Evolutionary conservation across 176 grass and related monocot species (phyloP).

Genomic region (Triticum monococcum): DNA sequence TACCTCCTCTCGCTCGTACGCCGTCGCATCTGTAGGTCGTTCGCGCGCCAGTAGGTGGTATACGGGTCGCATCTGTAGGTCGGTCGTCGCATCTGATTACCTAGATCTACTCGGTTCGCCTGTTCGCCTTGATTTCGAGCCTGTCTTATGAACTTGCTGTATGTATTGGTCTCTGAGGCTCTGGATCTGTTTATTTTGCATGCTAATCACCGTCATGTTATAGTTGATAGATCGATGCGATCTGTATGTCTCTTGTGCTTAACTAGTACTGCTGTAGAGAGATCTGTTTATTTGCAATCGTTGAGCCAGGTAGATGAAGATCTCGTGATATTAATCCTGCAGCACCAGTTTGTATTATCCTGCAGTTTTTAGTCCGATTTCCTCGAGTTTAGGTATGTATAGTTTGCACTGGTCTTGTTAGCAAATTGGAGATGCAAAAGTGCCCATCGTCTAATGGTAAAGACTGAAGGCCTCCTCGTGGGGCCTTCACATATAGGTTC

Average conservation of each 20-base stretch:
- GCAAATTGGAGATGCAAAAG: conserved; percentile 30
- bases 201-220: not conserved
- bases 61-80: not conserved
- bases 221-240: not conserved
- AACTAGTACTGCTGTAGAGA: not conserved
- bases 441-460: conserved; percentile 53
- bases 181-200: not conserved
- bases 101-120: not conserved
- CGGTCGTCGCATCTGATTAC: not conserved
- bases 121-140: not conserved
- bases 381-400: not conserved
- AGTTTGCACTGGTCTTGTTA: not conserved
- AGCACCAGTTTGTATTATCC: not conserved
- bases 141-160: not conserved
- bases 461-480: conserved; percentile 25
- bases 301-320: not conserved
- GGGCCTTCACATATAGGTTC: conserved; percentile 52
- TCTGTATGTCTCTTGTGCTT: not conserved
- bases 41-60: not conserved
- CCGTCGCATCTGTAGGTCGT: not conserved
- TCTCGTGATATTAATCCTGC: not conserved
- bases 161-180: not conserved
- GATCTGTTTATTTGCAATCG: not conserved
- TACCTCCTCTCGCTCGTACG: not conserved
- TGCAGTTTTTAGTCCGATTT: not conserved